These are phyloP conservation scores for Trifolium dubium DNA, from an alignment of 306 rosid genomes.

Conservation along the genomic window DNA sequence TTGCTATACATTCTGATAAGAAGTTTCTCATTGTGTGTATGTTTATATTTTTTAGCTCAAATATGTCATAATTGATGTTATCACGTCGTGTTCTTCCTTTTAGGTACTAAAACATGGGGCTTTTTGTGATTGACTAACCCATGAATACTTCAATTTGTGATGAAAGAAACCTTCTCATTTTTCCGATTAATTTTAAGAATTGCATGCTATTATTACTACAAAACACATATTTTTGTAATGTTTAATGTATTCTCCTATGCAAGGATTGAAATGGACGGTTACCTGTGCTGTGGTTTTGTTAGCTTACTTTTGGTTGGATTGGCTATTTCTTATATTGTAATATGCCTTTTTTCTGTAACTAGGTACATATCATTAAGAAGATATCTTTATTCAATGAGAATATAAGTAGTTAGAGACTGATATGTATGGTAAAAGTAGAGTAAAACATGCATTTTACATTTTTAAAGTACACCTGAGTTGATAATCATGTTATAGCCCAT, in stretches of 20 bases:
- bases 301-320: not conserved
- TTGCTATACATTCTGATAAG: not conserved
- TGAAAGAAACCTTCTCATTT: slow-evolving; percentile 3
- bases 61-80: slow-evolving; percentile 19
- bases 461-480: slow-evolving; percentile 14
- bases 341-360: slow-evolving; percentile 17
- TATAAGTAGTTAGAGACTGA: slow-evolving; percentile 18
- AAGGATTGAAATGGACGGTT: not conserved
- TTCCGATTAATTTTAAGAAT: slow-evolving; percentile 1
- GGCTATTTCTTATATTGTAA: slow-evolving; percentile 18
- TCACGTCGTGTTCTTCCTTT: slow-evolving; percentile 2
- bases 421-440: not conserved
- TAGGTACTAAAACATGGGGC: not conserved
- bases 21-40: not conserved
- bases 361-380: not conserved
- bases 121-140: slow-evolving; percentile 17
- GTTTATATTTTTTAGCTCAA: slow-evolving; percentile 12
- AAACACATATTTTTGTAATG: not conserved
- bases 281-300: not conserved
- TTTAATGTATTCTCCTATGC: slow-evolving; percentile 14
- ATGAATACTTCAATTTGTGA: not conserved
- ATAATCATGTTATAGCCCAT: not conserved
- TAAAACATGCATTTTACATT: slow-evolving; percentile 23
- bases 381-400: not conserved
- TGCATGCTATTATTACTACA: slow-evolving; percentile 24